Conservation (phyloP, 2,329 filamentous ascomycete species). For the Scolecobasidium constrictum region DNA sequence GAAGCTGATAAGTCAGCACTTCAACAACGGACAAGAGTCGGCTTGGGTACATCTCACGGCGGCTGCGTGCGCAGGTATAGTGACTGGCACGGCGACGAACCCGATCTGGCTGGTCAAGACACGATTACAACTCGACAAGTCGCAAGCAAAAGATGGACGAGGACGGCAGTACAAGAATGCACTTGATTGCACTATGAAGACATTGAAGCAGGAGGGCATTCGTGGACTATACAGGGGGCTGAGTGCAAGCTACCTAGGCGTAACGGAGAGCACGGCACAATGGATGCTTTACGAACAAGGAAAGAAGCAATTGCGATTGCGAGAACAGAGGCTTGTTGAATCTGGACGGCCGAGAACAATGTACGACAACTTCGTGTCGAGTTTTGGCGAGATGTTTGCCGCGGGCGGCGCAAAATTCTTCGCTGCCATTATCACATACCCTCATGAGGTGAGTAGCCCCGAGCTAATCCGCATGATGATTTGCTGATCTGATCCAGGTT, state of each 20-base stretch:
- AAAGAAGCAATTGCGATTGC: slow-evolving; percentile 59
- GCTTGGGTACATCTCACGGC: slow-evolving; percentile 69
- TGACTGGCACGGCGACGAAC: slow-evolving; percentile 84
- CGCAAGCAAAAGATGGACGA: slow-evolving; percentile 49
- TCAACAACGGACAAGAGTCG: slow-evolving; percentile 59
- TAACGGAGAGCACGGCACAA: slow-evolving; percentile 81
- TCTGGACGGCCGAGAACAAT: slow-evolving; percentile 51
- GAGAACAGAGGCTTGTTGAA: slow-evolving; percentile 47
- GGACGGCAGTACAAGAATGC: slow-evolving; percentile 73
- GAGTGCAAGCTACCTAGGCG: slow-evolving; percentile 83
- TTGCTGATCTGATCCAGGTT: too few relatives aligned
- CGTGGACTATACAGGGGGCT: slow-evolving; percentile 79
- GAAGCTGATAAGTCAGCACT: slow-evolving; percentile 61
- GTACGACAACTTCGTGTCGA: slow-evolving; percentile 67
- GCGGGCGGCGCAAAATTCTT: slow-evolving; percentile 79
- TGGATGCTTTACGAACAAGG: slow-evolving; percentile 93
- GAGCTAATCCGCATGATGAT: too few relatives aligned
- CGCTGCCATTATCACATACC: slow-evolving; percentile 77
- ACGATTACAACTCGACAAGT: slow-evolving; percentile 81
- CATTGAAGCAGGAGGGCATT: slow-evolving; percentile 69
- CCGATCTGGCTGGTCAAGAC: slow-evolving; percentile 97
- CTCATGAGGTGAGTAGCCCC: slow-evolving; percentile 60
- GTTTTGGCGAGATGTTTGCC: slow-evolving; percentile 67
- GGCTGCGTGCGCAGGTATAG: slow-evolving; percentile 67
- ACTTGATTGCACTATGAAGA: slow-evolving; percentile 75